Evolutionary conservation across 176 grass and related monocot species (phyloP).

Genomic region (Neostapfia colusana): DNA sequence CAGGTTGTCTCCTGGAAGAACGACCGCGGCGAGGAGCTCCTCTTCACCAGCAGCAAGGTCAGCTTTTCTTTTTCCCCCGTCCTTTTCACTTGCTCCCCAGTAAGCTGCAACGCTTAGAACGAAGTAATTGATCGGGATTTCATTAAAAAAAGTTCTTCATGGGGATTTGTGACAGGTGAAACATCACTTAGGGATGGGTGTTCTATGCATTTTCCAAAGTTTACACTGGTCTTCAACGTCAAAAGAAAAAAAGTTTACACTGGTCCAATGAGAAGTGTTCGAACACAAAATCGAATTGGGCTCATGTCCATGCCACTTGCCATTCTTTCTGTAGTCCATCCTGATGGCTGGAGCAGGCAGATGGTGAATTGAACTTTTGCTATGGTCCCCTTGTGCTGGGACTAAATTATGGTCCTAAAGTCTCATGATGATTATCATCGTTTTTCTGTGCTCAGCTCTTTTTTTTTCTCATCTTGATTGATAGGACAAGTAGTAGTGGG

Average conservation of each 20-base stretch:
- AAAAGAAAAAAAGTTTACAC: no score
- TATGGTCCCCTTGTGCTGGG: background rate
- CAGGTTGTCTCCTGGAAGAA: constrained; percentile 95
- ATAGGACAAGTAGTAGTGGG: background rate
- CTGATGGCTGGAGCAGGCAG: constrained; percentile 8
- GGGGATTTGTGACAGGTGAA: no score
- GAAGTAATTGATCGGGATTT: no score
- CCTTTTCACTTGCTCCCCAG: background rate
- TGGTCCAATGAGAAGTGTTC: background rate
- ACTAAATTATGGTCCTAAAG: constrained; percentile 4
- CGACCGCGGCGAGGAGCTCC: constrained; percentile 83
- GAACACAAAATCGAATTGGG: constrained; percentile 5
- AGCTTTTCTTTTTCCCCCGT: background rate
- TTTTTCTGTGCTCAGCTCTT: background rate
- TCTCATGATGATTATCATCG: constrained; percentile 15
- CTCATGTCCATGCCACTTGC: background rate
- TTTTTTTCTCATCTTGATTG: constrained; percentile 3
- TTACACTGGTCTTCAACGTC: no score
- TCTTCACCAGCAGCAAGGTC: constrained; percentile 99
- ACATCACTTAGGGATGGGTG: background rate
- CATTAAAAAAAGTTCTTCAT: no score
- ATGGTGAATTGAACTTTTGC: background rate
- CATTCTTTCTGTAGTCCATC: background rate
- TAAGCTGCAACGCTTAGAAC: background rate
- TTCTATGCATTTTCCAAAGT: constrained; percentile 9